A percentile compares a stretch with the other conserved stretches of the same genome.
These are phyloP conservation scores for Aspergillus uvarum DNA, from an alignment of 2,329 filamentous ascomycete species.

Conservation along the genomic window DNA sequence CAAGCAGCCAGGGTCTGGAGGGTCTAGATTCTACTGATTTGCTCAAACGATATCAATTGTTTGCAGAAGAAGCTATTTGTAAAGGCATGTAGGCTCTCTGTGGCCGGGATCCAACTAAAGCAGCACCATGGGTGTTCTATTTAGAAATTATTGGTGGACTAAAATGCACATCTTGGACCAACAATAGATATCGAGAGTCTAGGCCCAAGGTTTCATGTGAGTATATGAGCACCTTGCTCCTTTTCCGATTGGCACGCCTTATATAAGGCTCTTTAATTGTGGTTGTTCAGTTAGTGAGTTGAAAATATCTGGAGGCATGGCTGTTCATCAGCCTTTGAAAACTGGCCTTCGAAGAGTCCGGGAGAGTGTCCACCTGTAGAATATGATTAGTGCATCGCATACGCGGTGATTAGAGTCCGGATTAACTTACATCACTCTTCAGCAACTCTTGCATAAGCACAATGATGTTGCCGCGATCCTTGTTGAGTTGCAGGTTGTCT, in stretches of 20 bases:
- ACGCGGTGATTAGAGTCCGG: not conserved
- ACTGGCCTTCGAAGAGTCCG: conserved; percentile 25
- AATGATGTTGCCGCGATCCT: conserved; percentile 44
- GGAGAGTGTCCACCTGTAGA: conserved; percentile 30
- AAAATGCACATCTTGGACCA: not conserved
- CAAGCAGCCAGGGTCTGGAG: conserved; percentile 44
- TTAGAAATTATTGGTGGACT: not conserved
- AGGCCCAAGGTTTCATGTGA: not conserved
- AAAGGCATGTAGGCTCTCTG: conserved; percentile 9
- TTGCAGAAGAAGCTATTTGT: conserved; percentile 56
- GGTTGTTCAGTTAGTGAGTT: not conserved
- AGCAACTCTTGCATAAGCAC: conserved; percentile 42
- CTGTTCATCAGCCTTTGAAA: conserved; percentile 31
- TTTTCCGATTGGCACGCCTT: not conserved
- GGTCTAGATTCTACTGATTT: conserved; percentile 55
- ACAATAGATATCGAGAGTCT: not conserved
- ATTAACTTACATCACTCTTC: conserved; percentile 38
- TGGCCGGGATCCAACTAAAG: not conserved
- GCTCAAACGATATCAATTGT: conserved; percentile 54
- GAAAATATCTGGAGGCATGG: conserved; percentile 25
- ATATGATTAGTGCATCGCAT: conserved; percentile 4
- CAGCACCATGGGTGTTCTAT: not conserved
- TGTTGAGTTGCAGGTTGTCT: conserved; percentile 29
- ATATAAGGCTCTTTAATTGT: not conserved
- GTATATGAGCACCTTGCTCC: not conserved